Conservation (phyloP, 2,329 filamentous ascomycete species). For the Arthroderma sp. region DNA sequence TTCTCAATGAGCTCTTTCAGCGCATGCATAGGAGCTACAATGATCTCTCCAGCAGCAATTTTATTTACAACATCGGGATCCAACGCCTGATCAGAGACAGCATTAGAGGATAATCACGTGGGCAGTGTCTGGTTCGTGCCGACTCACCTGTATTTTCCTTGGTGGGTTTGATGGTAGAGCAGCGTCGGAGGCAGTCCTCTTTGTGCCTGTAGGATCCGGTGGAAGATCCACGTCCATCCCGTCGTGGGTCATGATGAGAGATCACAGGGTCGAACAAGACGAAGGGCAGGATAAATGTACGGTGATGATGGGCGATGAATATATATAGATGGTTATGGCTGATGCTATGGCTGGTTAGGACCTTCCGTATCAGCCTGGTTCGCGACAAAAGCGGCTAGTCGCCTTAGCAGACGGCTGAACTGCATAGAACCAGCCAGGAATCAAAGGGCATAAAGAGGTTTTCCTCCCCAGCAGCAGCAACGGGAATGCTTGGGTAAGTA, state of each 20-base stretch:
- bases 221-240: slow-evolving; percentile 32
- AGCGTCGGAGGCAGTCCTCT: slow-evolving; percentile 38
- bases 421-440: no score
- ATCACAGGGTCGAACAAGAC: background rate
- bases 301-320: background rate
- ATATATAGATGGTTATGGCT: slow-evolving; percentile 16
- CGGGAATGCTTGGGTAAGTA: no score
- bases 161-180: slow-evolving; percentile 28
- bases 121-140: slow-evolving; percentile 11
- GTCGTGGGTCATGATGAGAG: slow-evolving; percentile 14
- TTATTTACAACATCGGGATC: slow-evolving; percentile 94
- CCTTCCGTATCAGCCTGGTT: no score
- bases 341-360: no score
- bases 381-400: no score
- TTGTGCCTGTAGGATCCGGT: slow-evolving; percentile 28
- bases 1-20: slow-evolving; percentile 96
- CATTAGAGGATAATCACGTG: background rate
- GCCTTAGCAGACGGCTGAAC: no score
- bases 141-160: slow-evolving; percentile 37
- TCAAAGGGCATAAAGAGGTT: no score
- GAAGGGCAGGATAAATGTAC: no score
- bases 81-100: slow-evolving; percentile 48
- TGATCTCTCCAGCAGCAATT: slow-evolving; percentile 95
- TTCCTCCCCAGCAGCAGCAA: no score
- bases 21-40: slow-evolving; percentile 90